phyloP scores from a whole-genome alignment of 495 filamentous ascomycete species.

The Aspergillus saccharolyticus region DNA sequence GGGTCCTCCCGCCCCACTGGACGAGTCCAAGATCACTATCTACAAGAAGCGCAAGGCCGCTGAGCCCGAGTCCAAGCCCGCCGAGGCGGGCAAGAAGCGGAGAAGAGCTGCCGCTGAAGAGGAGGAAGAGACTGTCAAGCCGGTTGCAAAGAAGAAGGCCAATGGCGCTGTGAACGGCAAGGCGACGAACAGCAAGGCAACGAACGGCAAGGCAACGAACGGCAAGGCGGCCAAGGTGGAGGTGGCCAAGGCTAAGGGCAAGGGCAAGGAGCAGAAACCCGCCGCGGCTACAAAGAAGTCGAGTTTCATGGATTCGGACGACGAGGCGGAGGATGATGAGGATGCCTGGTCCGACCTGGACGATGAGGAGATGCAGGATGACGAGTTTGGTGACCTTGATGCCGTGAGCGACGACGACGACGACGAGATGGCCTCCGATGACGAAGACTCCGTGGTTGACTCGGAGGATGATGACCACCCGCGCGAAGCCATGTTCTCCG shows the following conservation, averaged over 20 bases:
- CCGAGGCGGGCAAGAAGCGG: slow-evolving; percentile 59
- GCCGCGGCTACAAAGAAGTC: slow-evolving; percentile 25
- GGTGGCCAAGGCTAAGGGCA: slow-evolving; percentile 8
- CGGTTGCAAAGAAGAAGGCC: slow-evolving; percentile 41
- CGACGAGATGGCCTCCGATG: slow-evolving; percentile 47
- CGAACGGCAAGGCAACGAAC: slow-evolving; percentile 34
- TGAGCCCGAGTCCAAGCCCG: slow-evolving; percentile 40
- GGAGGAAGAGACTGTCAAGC: slow-evolving; percentile 29
- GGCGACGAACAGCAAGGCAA: too few species aligned
- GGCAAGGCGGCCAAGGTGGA: slow-evolving; percentile 15
- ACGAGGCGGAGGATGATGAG: slow-evolving; percentile 24
- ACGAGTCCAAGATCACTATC: slow-evolving; percentile 70
- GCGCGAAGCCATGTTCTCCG: slow-evolving; percentile 74
- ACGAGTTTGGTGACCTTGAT: slow-evolving; percentile 52
- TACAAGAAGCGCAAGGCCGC: slow-evolving; percentile 72
- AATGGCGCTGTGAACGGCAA: slow-evolving; percentile 35
- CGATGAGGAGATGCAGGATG: slow-evolving; percentile 33
- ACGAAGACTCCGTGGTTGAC: slow-evolving; percentile 69
- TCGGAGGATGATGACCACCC: slow-evolving; percentile 61
- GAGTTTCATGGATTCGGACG: slow-evolving; percentile 43
- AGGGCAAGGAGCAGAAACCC: slow-evolving; percentile 31
- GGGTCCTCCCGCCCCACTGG: slow-evolving; percentile 74
- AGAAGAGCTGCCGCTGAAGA: slow-evolving; percentile 49
- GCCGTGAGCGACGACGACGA: slow-evolving; percentile 42
- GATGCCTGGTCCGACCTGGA: slow-evolving; percentile 15